These are phyloP conservation scores for Petunia secreta DNA, from an alignment of 257 asterid genomes.

Conservation along the genomic window DNA sequence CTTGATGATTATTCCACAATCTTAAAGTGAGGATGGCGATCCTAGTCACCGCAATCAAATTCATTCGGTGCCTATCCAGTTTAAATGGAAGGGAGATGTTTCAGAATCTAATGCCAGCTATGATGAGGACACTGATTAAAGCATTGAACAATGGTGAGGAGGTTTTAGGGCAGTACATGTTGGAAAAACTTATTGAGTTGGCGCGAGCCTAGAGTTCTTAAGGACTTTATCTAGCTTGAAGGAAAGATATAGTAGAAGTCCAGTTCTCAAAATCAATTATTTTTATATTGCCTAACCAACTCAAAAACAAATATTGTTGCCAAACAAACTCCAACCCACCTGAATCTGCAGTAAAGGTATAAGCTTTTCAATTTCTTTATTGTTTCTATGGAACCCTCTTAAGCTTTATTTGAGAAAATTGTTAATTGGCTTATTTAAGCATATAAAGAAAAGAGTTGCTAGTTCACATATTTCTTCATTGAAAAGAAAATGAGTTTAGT, in stretches of 20 bases:
- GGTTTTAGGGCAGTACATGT: slow-evolving; percentile 87
- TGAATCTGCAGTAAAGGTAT: slow-evolving; percentile 33
- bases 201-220: slow-evolving; percentile 85
- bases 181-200: slow-evolving; percentile 84
- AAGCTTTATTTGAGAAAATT: background rate
- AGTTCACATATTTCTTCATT: background rate
- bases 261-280: no score
- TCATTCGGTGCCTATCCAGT: slow-evolving; percentile 74
- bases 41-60: slow-evolving; percentile 80
- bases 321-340: slow-evolving; percentile 8
- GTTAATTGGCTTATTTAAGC: background rate
- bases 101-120: slow-evolving; percentile 86
- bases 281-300: slow-evolving; percentile 49
- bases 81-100: slow-evolving; percentile 80
- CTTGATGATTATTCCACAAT: slow-evolving; percentile 50
- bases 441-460: no score
- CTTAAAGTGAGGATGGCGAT: no score
- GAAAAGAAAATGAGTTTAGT: background rate
- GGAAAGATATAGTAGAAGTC: no score
- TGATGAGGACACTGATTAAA: slow-evolving; percentile 94
- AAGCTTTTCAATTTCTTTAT: background rate
- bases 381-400: background rate
- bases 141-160: slow-evolving; percentile 79
- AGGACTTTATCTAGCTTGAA: no score
- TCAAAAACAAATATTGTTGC: slow-evolving; percentile 43